phyloP scores from a whole-genome alignment of 2,329 filamentous ascomycete genomes.

The Alternaria incomplexa region DNA sequence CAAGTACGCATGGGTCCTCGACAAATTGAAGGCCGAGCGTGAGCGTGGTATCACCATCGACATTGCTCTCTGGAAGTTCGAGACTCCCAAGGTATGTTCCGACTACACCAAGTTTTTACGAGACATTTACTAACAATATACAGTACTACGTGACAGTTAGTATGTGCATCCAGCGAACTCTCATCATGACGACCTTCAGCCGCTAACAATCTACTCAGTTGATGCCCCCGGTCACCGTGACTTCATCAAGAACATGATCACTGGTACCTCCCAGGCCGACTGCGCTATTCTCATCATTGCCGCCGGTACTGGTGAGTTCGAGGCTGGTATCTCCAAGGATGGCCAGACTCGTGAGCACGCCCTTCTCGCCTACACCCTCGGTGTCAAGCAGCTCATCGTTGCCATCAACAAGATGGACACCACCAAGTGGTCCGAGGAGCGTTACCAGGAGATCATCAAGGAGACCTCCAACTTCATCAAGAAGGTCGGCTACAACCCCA shows the following conservation, averaged over 20 bases:
- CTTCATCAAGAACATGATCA: conserved; percentile 99
- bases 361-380: conserved; percentile 98
- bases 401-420: conserved; percentile 99
- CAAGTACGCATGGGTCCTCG: conserved; percentile 99
- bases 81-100: conserved; percentile 73
- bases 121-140: no score
- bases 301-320: conserved; percentile 99
- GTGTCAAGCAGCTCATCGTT: conserved; percentile 99
- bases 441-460: conserved; percentile 99
- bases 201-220: conserved; percentile 23
- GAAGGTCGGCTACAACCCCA: conserved; percentile 99
- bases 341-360: conserved; percentile 99
- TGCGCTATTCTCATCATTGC: conserved; percentile 99
- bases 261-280: conserved; percentile 99
- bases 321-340: conserved; percentile 99
- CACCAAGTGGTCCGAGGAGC: conserved; percentile 94
- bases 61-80: conserved; percentile 99
- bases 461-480: conserved; percentile 99
- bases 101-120: no score
- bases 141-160: conserved; percentile 94
- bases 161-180: not conserved
- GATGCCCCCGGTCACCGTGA: conserved; percentile 99
- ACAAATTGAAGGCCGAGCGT: conserved; percentile 99
- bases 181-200: not conserved
- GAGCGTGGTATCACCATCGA: conserved; percentile 99